Conservation (phyloP, 352 stramenopile species). For the Pythium biforme region DNA sequence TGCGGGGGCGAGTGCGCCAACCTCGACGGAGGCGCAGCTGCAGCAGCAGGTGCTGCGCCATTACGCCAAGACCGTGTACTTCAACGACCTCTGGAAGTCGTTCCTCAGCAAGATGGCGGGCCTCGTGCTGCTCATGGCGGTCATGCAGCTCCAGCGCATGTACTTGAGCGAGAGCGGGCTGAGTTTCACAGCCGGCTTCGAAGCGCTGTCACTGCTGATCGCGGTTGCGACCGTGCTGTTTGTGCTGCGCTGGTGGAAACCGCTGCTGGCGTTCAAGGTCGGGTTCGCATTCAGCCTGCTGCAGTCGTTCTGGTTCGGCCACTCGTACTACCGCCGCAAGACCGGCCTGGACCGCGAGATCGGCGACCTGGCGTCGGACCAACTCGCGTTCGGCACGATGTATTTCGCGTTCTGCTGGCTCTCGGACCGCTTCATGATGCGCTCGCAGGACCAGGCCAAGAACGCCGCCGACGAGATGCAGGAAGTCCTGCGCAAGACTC, state of each 20-base stretch:
- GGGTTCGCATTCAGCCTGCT: constrained; percentile 74
- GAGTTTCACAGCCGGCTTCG: constrained; percentile 59
- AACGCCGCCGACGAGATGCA: constrained; percentile 61
- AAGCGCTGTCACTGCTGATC: constrained; percentile 60
- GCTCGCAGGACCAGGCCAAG: constrained; percentile 59
- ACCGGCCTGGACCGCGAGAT: constrained; percentile 42
- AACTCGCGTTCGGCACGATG: constrained; percentile 67
- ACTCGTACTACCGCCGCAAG: constrained; percentile 48
- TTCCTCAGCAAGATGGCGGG: constrained; percentile 77
- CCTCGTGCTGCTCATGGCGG: constrained; percentile 66
- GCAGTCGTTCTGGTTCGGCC: constrained; percentile 64
- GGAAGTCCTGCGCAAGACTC: constrained; percentile 38
- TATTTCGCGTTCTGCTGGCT: constrained; percentile 79
- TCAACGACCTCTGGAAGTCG: constrained; percentile 83
- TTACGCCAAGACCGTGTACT: constrained; percentile 84
- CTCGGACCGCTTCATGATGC: constrained; percentile 82
- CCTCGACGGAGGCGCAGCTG: constrained; percentile 31
- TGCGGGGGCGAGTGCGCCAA: not conserved
- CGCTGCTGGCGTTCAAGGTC: constrained; percentile 74
- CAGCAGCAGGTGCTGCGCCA: constrained; percentile 76
- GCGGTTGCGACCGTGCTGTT: constrained; percentile 57
- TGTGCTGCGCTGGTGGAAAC: constrained; percentile 54
- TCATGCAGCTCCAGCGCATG: constrained; percentile 62
- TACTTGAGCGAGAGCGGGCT: constrained; percentile 41
- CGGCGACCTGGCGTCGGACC: constrained; percentile 57